These are phyloP conservation scores for Fusarium siculi DNA, from an alignment of 2,329 filamentous ascomycete genomes.

Conservation along the genomic window DNA sequence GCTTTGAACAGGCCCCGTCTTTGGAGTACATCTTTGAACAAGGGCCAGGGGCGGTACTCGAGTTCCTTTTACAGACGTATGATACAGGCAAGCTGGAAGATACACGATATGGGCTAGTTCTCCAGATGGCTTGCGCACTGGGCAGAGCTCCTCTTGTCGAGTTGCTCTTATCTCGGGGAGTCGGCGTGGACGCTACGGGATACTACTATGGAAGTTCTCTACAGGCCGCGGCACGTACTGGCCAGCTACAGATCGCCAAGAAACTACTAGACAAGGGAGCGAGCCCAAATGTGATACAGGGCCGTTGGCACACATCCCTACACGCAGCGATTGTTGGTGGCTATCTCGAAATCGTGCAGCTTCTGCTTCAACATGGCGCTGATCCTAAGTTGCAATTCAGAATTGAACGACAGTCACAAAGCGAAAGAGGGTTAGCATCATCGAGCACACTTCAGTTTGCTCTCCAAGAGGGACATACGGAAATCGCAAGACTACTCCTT, in stretches of 20 bases:
- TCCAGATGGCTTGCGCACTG: conserved; percentile 9
- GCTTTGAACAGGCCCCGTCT: background rate
- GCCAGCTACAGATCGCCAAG: background rate
- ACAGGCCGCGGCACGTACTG: conserved; percentile 15
- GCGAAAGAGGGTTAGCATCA: background rate
- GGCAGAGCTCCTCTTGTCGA: background rate
- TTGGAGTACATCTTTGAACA: conserved; percentile 11
- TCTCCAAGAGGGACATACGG: background rate
- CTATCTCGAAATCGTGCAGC: background rate
- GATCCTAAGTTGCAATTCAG: background rate
- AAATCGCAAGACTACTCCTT: background rate
- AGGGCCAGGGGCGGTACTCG: background rate
- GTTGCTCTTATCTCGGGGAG: conserved; percentile 8
- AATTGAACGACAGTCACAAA: too few species aligned
- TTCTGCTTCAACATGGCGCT: conserved; percentile 1
- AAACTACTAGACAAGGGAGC: background rate
- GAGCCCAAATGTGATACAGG: conserved; percentile 6
- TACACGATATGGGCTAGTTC: background rate
- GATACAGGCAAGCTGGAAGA: background rate
- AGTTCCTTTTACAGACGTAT: background rate
- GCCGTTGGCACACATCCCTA: conserved; percentile 6
- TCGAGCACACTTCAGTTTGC: background rate
- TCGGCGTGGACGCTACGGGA: conserved; percentile 1
- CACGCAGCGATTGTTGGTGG: background rate
- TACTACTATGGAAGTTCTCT: conserved; percentile 21